Evolutionary conservation across 2,329 filamentous ascomycete genomes (phyloP), one percentile per base, ranked within the genome.

Genomic region (Fusarium graminum): DNA sequence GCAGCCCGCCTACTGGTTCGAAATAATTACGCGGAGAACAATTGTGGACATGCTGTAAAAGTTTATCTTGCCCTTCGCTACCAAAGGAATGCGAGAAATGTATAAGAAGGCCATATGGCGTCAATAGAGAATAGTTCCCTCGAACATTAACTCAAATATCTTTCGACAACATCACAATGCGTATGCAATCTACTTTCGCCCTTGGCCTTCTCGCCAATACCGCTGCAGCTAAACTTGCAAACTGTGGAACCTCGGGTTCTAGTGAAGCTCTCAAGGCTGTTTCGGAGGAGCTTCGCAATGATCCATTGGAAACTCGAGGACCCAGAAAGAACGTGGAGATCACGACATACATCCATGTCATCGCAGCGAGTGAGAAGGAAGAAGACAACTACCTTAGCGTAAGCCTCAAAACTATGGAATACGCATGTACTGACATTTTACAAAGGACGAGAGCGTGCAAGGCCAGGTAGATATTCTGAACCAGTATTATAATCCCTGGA

Each of bases 331-430:
- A 32, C 1, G 36, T 67, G 2, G 57, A 58, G 4, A 45, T 67
- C 12, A 51, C 55, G 9, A 67, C 53, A 2, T 67, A 64, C 16
- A 46, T 67, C 1, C 59, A 67, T 2, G 42, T 67, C 6, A 19
- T 67, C 3, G 53, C 43, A n/a, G 38, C 41, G 3, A 64, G 52
- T 14, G 44, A 56, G 14, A 67, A 60, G 29, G 64, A 64, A 34
- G 45, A 64, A 14, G 59, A 60, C 4, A 41, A 44, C 7, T 67
- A 67, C 11, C 34, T 64, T 6, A 56, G 10, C 0, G 52, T 64
- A 13, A 39, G 28, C 17, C 5, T 2, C 1, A 17, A 13, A 40
- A 10, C 11, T 29, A 11, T 10, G n/a, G 3, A n/a, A 17, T n/a
- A 2, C 12, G 25, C 13, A 9, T 17, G 13, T 8, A 2, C 51